A percentile compares a stretch with the other conserved stretches of the same genome.
Conservation (phyloP, 345 rosid genomes). For the Brassica carinata region DNA sequence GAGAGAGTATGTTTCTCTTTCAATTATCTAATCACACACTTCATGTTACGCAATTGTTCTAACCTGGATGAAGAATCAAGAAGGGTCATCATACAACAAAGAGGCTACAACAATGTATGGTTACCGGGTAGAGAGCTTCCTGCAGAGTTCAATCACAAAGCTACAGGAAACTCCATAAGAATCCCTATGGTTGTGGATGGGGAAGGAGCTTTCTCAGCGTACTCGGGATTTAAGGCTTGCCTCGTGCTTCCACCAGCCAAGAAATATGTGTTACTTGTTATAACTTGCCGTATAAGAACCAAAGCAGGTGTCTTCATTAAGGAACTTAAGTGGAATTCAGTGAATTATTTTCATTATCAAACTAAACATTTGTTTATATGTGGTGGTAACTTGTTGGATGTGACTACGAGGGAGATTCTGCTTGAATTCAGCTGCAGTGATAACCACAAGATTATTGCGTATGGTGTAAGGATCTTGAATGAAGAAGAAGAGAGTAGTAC, state of each 20-base stretch:
- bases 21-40: not conserved
- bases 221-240: too few species aligned
- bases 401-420: not conserved
- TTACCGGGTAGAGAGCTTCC: conserved; percentile 13
- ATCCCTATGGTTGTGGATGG: not conserved
- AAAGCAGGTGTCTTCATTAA: not conserved
- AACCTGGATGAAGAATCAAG: not conserved
- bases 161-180: not conserved
- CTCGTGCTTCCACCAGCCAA: too few species aligned
- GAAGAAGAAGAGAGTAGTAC: not conserved
- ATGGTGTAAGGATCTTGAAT: conserved; percentile 17
- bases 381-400: not conserved
- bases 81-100: not conserved
- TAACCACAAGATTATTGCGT: conserved; percentile 16
- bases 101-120: not conserved
- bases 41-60: not conserved
- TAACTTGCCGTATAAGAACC: not conserved
- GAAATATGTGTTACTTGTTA: not conserved
- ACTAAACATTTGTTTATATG: not conserved
- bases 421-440: not conserved
- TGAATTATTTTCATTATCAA: not conserved
- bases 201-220: not conserved
- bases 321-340: not conserved
- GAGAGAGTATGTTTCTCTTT: not conserved
- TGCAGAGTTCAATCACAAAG: conserved; percentile 9